These are phyloP conservation scores for Fonsecaea pedrosoi DNA, from an alignment of 2,329 filamentous ascomycete species.

Conservation along the genomic window DNA sequence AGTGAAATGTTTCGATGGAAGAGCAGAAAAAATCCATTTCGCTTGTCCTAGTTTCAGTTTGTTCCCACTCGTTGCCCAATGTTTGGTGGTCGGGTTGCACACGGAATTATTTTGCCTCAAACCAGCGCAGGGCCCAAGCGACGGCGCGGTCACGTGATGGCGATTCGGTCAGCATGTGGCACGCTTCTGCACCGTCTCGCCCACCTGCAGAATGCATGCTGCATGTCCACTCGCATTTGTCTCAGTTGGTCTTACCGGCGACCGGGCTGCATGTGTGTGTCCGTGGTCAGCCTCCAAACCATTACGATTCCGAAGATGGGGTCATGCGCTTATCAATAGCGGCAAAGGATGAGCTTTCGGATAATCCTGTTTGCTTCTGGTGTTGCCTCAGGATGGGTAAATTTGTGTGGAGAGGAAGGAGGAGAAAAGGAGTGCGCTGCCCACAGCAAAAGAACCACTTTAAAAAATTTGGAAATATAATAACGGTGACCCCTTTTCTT, in stretches of 20 bases:
- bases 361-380: conserved; percentile 5
- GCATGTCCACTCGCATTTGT: conserved; percentile 17
- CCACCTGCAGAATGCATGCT: conserved; percentile 18
- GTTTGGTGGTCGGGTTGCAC: neutral
- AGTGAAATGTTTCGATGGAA: neutral
- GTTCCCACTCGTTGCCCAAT: neutral
- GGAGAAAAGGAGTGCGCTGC: neutral
- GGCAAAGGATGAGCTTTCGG: conserved; percentile 4
- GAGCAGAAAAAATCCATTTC: neutral
- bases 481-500: neutral
- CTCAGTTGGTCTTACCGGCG: conserved; percentile 22
- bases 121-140: conserved; percentile 3
- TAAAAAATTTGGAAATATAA: neutral
- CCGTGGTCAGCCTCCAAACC: conserved; percentile 7
- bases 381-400: conserved; percentile 1
- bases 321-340: conserved; percentile 5
- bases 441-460: neutral
- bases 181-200: conserved; percentile 9
- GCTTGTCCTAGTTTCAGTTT: conserved; percentile 6
- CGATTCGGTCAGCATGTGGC: conserved; percentile 6
- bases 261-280: conserved; percentile 10
- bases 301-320: conserved; percentile 19
- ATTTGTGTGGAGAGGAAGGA: neutral
- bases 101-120: neutral
- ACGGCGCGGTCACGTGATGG: conserved; percentile 11